phyloP scores from a whole-genome alignment of 208 protist genomes.

The Trichomonas tenax region DNA sequence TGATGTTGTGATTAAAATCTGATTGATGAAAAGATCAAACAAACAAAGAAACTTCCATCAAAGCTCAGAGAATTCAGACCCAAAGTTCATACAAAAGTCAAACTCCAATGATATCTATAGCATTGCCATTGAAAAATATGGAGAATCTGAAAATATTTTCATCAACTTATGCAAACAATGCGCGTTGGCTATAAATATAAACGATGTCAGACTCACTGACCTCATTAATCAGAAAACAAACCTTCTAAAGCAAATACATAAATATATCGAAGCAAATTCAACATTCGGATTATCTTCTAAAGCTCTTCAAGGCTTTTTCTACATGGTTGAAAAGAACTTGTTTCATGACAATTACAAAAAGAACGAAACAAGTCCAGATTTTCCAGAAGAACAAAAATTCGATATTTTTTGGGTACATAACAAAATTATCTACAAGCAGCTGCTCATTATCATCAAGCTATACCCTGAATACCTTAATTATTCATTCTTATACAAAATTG shows the following conservation, averaged over 20 bases:
- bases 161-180: not conserved
- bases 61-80: not conserved
- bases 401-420: not conserved
- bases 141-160: not conserved
- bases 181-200: not conserved
- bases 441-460: not conserved
- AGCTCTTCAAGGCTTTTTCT: not conserved
- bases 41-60: not conserved
- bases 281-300: not conserved
- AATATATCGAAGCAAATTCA: not conserved
- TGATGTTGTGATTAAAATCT: not conserved
- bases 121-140: not conserved
- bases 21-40: not conserved
- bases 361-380: not conserved
- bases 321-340: not conserved
- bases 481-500: not conserved
- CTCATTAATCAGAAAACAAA: not conserved
- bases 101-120: not conserved
- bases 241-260: not conserved
- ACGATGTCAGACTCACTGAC: not conserved
- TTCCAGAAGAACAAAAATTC: not conserved
- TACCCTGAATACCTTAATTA: not conserved
- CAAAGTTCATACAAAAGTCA: not conserved
- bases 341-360: not conserved
- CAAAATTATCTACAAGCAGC: not conserved